A percentile compares a stretch with the other conserved stretches of the same genome.
These are phyloP conservation scores for Nosema bombycis DNA, from an alignment of 371 early-diverging fungal species.

Conservation along the genomic window DNA sequence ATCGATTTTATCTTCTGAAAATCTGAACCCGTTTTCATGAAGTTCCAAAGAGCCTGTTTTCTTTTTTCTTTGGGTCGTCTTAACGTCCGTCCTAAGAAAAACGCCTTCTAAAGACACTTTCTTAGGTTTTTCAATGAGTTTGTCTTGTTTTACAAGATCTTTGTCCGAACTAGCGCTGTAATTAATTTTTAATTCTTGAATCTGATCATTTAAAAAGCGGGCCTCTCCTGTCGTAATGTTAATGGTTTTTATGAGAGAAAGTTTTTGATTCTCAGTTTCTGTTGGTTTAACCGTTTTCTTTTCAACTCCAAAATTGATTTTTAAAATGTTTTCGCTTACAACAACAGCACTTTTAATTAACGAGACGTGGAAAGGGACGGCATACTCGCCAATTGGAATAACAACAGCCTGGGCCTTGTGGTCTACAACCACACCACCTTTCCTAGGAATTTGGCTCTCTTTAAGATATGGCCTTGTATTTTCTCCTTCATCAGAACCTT, in stretches of 20 bases:
- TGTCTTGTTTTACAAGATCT: constrained; percentile 56
- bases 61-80: constrained; percentile 72
- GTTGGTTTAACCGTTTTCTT: constrained; percentile 70
- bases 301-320: constrained; percentile 85
- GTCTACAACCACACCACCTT: constrained; percentile 76
- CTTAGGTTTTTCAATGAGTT: constrained; percentile 47
- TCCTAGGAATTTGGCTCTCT: constrained; percentile 57
- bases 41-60: constrained; percentile 69
- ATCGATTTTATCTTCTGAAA: constrained; percentile 66
- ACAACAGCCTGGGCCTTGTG: constrained; percentile 76
- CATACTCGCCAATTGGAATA: constrained; percentile 85
- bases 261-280: constrained; percentile 71
- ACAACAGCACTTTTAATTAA: constrained; percentile 87
- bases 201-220: constrained; percentile 35
- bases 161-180: constrained; percentile 35
- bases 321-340: constrained; percentile 79
- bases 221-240: constrained; percentile 39
- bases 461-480: constrained; percentile 54
- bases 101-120: constrained; percentile 69
- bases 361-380: constrained; percentile 95
- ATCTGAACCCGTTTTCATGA: constrained; percentile 66
- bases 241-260: constrained; percentile 47
- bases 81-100: constrained; percentile 81
- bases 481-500: constrained; percentile 34
- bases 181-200: constrained; percentile 60